phyloP scores from a whole-genome alignment of 371 early-diverging fungal genomes.

The Quaeritorhiza haematococci region DNA sequence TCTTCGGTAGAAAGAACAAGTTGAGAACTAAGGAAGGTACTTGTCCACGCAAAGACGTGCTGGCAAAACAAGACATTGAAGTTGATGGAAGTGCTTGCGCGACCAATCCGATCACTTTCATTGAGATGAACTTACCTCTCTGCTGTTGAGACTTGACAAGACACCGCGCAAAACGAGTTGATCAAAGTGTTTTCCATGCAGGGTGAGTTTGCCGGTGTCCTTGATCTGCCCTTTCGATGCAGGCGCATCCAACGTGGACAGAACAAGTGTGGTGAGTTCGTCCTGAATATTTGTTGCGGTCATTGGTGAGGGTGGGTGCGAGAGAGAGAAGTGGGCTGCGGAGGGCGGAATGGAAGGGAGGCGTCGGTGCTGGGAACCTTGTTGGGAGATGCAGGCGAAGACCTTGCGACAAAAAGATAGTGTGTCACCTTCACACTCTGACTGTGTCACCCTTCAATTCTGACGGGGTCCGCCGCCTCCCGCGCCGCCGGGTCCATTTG shows the following conservation, averaged over 20 bases:
- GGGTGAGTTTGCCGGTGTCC: conserved; percentile 57
- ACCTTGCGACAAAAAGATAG: no score
- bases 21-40: background rate
- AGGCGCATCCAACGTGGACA: conserved; percentile 15
- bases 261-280: no score
- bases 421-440: no score
- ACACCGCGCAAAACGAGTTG: conserved; percentile 74
- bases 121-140: conserved; percentile 60
- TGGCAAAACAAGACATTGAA: background rate
- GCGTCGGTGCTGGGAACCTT: no score
- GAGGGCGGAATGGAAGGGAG: no score
- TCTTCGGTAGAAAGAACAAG: background rate
- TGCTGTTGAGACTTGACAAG: conserved; percentile 76
- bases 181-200: conserved; percentile 54
- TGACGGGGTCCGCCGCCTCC: no score
- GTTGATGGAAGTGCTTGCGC: background rate
- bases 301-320: no score
- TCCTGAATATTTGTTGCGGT: no score
- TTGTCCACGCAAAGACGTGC: background rate
- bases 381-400: no score
- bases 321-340: no score
- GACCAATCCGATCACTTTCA: background rate
- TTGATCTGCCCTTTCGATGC: conserved; percentile 16
- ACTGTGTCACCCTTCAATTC: no score
- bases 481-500: no score